These are phyloP conservation scores for Trypethelium eluteriae DNA, from an alignment of 495 filamentous ascomycete genomes.

Conservation along the genomic window DNA sequence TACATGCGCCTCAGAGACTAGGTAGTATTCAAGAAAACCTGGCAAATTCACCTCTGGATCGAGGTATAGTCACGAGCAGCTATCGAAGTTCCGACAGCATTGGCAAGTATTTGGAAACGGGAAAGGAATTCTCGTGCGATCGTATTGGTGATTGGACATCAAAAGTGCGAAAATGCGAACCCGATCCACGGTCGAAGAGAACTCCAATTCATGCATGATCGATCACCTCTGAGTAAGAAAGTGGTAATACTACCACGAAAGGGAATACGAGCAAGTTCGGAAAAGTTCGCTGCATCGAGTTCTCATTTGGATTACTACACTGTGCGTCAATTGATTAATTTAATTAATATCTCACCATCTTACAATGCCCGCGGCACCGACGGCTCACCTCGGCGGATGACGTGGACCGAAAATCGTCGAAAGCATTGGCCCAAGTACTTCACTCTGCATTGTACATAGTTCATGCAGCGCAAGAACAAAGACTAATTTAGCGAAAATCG, in stretches of 20 bases:
- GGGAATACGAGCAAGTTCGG: not conserved
- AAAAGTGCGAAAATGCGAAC: not conserved
- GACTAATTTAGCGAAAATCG: not conserved
- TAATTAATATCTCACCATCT: not conserved
- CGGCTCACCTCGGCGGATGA: slow-evolving; percentile 6
- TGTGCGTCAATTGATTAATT: not conserved
- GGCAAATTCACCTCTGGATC: no score
- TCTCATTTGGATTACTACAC: not conserved
- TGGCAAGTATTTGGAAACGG: not conserved
- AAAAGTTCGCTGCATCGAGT: not conserved
- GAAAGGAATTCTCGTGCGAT: not conserved
- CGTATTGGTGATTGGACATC: not conserved
- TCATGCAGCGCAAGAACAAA: not conserved
- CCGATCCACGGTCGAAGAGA: not conserved
- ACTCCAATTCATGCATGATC: not conserved
- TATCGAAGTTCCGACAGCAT: not conserved
- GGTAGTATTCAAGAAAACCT: no score
- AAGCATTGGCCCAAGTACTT: not conserved
- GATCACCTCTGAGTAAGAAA: not conserved
- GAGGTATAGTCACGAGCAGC: no score
- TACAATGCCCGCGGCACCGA: not conserved
- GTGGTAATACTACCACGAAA: not conserved
- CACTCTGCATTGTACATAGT: not conserved
- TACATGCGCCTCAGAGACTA: not conserved
- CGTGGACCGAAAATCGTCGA: not conserved